Conservation (phyloP, 352 stramenopile genomes). For the Pythium dissotocum region DNA sequence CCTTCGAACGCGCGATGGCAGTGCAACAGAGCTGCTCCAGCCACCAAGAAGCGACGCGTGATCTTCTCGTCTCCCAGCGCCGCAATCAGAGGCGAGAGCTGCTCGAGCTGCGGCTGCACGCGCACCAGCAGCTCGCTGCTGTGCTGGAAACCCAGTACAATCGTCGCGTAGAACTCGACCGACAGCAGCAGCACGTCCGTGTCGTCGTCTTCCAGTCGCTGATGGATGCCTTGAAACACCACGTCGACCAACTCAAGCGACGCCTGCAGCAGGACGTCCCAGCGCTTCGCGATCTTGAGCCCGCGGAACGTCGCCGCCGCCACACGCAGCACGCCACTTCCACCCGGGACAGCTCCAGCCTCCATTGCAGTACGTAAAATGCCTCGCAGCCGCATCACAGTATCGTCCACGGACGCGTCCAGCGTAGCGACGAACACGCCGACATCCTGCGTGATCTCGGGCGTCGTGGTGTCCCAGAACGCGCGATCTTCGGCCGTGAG, state of each 20-base stretch:
- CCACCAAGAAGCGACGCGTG: conserved; percentile 35
- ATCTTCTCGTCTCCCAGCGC: conserved; percentile 30
- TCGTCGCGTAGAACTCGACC: conserved; percentile 56
- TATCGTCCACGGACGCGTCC: conserved; percentile 34
- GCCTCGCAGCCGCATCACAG: conserved; percentile 42
- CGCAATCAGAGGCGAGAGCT: conserved; percentile 42
- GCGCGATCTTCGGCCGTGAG: conserved; percentile 43
- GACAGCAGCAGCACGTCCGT: conserved; percentile 22
- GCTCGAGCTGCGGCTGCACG: conserved; percentile 44
- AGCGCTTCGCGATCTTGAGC: conserved; percentile 79
- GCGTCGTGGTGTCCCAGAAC: conserved; percentile 52
- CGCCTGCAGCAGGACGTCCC: conserved; percentile 46
- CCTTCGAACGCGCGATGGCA: conserved; percentile 68
- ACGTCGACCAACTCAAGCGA: conserved; percentile 44
- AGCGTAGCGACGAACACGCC: conserved; percentile 66
- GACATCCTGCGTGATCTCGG: conserved; percentile 48
- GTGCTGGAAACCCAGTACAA: conserved; percentile 81
- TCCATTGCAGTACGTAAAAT: conserved; percentile 26
- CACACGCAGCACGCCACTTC: conserved; percentile 50
- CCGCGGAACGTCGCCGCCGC: conserved; percentile 57
- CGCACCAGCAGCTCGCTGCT: conserved; percentile 54
- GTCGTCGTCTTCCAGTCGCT: conserved; percentile 34
- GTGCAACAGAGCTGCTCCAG: conserved; percentile 55
- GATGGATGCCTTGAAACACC: conserved; percentile 31
- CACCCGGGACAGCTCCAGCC: neutral